A percentile compares a stretch with the other conserved stretches of the same genome.
These are phyloP conservation scores for Citrus australasica DNA, from an alignment of 345 rosid genomes.

Conservation along the genomic window DNA sequence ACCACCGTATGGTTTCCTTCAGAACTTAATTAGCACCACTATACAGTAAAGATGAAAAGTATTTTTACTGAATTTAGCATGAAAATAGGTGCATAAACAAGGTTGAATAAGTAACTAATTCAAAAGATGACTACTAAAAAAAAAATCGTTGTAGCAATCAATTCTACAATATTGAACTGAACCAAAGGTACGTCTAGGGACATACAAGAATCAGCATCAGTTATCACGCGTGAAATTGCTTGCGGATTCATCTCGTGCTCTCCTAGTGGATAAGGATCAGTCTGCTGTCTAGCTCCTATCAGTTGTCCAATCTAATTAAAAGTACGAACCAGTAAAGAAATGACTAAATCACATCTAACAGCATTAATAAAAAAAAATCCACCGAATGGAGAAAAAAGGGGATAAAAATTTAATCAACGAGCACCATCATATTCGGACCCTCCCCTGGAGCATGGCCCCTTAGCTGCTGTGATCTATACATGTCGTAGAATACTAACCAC, in stretches of 20 bases:
- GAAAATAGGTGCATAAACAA: neutral
- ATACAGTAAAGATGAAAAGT: neutral
- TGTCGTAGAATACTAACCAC: slow-evolving; percentile 14
- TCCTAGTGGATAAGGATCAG: neutral
- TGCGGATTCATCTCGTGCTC: neutral
- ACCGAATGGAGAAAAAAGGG: neutral
- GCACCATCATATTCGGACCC: neutral
- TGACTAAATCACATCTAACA: neutral
- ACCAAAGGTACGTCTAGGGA: neutral
- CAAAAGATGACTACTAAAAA: neutral
- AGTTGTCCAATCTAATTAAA: slow-evolving; percentile 9
- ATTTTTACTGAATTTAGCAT: neutral
- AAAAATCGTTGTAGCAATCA: neutral
- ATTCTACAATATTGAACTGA: neutral
- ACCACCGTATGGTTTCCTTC: neutral
- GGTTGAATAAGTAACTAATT: neutral
- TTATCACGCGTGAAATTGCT: neutral
- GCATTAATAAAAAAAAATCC: neutral
- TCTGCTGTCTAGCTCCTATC: neutral
- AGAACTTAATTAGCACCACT: neutral
- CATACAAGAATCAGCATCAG: neutral
- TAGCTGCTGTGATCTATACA: neutral
- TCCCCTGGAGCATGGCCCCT: neutral
- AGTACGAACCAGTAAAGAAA: neutral
- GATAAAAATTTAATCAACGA: neutral